A percentile compares a stretch with the other conserved stretches of the same genome.
Evolutionary conservation across 495 filamentous ascomycete species (phyloP).

Genomic region (Neurospora sp.): DNA sequence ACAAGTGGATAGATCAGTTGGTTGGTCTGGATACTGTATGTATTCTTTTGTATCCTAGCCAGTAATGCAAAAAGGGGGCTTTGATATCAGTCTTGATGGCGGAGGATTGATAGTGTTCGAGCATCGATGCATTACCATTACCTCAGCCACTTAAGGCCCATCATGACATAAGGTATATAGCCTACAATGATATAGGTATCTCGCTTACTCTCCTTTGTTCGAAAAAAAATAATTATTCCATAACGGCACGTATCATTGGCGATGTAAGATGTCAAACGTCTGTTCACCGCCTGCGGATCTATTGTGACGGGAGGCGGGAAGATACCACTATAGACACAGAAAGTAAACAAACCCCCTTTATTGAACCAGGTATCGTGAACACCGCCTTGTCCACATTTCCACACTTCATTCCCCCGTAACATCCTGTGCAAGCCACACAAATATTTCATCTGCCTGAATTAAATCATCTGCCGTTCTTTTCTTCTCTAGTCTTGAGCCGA

Average conservation of each 20-base stretch:
- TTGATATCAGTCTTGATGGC: too few species aligned
- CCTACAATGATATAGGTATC: too few species aligned
- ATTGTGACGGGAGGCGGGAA: neutral
- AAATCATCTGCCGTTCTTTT: neutral
- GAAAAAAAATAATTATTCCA: too few species aligned
- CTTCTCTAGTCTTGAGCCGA: neutral
- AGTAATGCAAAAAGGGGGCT: neutral
- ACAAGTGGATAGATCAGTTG: neutral
- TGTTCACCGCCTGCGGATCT: neutral
- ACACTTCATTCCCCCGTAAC: neutral
- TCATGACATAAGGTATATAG: too few species aligned
- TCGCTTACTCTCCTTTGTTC: too few species aligned
- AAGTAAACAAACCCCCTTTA: neutral
- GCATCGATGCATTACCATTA: neutral
- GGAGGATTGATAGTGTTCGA: neutral
- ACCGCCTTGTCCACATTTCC: neutral
- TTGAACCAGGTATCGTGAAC: neutral
- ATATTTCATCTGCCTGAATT: neutral
- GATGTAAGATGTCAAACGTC: too few species aligned
- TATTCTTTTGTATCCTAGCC: neutral
- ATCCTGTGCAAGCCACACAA: neutral
- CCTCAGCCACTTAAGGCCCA: too few species aligned
- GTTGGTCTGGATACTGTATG: neutral
- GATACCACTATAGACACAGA: neutral
- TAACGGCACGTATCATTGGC: too few species aligned